Evolutionary conservation across 768 basidiomycete genomes (phyloP).

Genomic region (Podaxis pistillaris): DNA sequence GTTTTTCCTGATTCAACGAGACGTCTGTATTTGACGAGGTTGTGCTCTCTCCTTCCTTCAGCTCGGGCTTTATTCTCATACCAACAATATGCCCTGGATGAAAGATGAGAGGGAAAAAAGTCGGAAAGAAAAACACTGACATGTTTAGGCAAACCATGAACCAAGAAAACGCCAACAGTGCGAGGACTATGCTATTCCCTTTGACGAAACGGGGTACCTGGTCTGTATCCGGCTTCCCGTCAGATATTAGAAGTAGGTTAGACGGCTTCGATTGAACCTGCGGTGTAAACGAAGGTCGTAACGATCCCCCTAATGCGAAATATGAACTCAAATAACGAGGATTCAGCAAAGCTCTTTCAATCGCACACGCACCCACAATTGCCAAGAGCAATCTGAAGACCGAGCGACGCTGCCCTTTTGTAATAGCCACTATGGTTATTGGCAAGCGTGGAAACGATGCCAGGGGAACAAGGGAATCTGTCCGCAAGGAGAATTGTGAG

Average conservation of each 20-base stretch:
- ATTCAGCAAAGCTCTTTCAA: neutral
- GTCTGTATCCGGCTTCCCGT: neutral
- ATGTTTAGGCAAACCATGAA: constrained; percentile 3
- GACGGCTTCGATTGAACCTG: neutral
- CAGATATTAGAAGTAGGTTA: neutral
- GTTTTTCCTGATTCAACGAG: constrained; percentile 11
- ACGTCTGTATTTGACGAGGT: neutral
- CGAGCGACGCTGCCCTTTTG: constrained; percentile 7
- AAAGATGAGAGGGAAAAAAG: neutral
- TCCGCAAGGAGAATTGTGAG: neutral
- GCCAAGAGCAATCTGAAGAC: constrained; percentile 4
- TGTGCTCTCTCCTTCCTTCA: constrained; percentile 7
- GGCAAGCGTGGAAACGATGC: constrained; percentile 3
- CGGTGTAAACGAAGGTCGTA: constrained; percentile 10
- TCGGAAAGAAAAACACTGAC: neutral
- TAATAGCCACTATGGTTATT: constrained; percentile 14
- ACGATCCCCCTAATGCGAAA: constrained; percentile 5
- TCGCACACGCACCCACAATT: constrained; percentile 1
- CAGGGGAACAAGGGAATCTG: constrained; percentile 1
- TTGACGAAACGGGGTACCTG: constrained; percentile 4
- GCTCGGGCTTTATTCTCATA: constrained; percentile 8
- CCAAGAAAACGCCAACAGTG: constrained; percentile 4
- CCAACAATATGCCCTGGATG: constrained; percentile 8
- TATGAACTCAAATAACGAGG: neutral
- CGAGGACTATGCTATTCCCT: constrained; percentile 5